Conservation (phyloP, 1,284 basidiomycete species). For the Ustilago vetiveriae region DNA sequence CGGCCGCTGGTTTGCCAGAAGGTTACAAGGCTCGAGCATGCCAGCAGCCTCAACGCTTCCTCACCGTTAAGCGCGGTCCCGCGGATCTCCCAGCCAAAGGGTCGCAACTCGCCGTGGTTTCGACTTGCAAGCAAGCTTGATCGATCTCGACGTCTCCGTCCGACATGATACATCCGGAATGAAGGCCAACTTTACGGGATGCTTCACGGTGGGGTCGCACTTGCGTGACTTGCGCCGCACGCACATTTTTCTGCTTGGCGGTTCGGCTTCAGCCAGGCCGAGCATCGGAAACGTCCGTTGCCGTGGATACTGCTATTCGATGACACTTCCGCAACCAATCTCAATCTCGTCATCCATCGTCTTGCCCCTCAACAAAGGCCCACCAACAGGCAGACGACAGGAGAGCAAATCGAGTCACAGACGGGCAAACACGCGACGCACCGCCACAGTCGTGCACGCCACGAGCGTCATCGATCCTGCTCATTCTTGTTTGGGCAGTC, state of each 20-base stretch:
- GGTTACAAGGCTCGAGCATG: slow-evolving; percentile 10
- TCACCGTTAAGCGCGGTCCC: slow-evolving; percentile 4
- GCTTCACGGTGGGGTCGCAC: not conserved
- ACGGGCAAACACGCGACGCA: not conserved
- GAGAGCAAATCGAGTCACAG: not conserved
- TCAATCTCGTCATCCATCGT: not conserved
- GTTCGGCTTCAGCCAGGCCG: slow-evolving; percentile 17
- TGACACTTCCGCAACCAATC: slow-evolving; percentile 3
- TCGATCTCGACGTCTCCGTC: no score
- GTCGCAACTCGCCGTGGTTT: slow-evolving; percentile 8
- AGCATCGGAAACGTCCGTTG: slow-evolving; percentile 8
- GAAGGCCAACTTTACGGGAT: slow-evolving; percentile 3
- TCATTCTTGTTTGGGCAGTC: slow-evolving; percentile 10
- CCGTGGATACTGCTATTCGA: not conserved
- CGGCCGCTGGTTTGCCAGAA: not conserved
- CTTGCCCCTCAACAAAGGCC: not conserved
- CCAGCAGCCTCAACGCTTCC: not conserved
- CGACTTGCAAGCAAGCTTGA: not conserved
- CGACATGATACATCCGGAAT: slow-evolving; percentile 27
- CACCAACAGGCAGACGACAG: not conserved
- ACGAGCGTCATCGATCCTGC: no score
- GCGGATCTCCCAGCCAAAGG: not conserved
- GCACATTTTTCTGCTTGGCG: not conserved
- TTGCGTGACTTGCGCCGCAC: no score
- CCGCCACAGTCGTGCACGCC: not conserved